These are phyloP conservation scores for Chrysochromulina parva DNA, from an alignment of 78 protist genomes.

Conservation along the genomic window DNA sequence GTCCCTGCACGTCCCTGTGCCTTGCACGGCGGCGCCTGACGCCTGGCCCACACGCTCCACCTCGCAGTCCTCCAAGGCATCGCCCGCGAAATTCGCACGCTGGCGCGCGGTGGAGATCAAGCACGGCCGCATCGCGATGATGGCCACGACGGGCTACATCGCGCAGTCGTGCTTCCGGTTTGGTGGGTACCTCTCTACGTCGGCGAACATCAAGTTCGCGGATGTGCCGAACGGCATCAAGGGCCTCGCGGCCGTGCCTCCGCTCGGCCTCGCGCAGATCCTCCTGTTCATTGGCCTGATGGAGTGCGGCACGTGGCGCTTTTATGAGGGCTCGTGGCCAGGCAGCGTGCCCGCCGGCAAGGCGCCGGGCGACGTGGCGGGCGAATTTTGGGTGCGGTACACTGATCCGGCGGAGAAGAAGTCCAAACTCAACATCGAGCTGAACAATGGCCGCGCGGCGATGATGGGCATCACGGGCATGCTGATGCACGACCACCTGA, in stretches of 20 bases:
- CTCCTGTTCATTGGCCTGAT: neutral
- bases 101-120: slow-evolving; percentile 8
- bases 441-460: slow-evolving; percentile 4
- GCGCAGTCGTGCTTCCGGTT: neutral
- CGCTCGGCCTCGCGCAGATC: neutral
- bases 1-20: too few relatives aligned
- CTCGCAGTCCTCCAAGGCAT: neutral
- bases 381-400: slow-evolving; percentile 17
- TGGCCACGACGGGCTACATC: neutral
- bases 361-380: slow-evolving; percentile 7
- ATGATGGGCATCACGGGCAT: neutral
- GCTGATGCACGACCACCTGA: slow-evolving; percentile 4
- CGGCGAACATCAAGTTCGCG: neutral
- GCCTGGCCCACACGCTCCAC: too few relatives aligned
- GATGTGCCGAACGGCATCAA: slow-evolving; percentile 4
- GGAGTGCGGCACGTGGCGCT: neutral
- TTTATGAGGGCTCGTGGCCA: neutral
- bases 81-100: neutral
- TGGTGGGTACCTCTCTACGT: neutral
- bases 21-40: too few relatives aligned
- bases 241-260: neutral
- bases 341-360: slow-evolving; percentile 18
- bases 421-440: neutral
- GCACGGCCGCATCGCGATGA: slow-evolving; percentile 28
- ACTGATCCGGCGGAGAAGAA: neutral